Percentiles rank a stretch among this genome's conserved stretches.
Evolutionary conservation across 805 yeast species (phyloP).

Genomic region (Gaillardinia entomophila): DNA sequence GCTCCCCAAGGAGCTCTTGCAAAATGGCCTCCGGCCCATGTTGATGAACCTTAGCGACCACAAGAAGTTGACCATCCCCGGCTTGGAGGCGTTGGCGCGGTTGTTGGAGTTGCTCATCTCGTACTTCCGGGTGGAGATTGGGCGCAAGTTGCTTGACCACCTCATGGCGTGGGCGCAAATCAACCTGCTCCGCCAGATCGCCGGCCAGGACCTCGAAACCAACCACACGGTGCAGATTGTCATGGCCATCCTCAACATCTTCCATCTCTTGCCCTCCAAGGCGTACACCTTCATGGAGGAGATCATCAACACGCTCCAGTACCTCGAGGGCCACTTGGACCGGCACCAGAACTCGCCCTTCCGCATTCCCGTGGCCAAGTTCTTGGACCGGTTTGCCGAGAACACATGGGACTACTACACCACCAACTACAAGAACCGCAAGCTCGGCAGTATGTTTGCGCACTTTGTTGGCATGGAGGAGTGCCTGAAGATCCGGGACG

Average conservation of each 20-base stretch:
- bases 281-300: constrained; percentile 92
- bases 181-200: constrained; percentile 62
- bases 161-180: constrained; percentile 95
- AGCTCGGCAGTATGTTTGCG: constrained; percentile 60
- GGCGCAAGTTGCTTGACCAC: constrained; percentile 87
- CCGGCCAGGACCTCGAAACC: constrained; percentile 73
- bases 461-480: constrained; percentile 54
- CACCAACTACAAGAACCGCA: constrained; percentile 58
- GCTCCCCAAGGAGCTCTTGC: constrained; percentile 90
- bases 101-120: constrained; percentile 81
- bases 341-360: constrained; percentile 86
- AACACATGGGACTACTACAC: constrained; percentile 69
- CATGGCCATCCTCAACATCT: constrained; percentile 83
- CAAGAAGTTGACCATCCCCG: constrained; percentile 80
- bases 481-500: constrained; percentile 51
- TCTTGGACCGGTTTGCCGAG: constrained; percentile 73
- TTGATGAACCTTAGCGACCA: constrained; percentile 92
- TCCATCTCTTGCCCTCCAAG: constrained; percentile 85
- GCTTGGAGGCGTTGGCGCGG: constrained; percentile 86
- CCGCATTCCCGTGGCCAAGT: constrained; percentile 84
- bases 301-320: constrained; percentile 66
- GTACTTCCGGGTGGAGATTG: constrained; percentile 95
- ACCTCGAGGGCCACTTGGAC: constrained; percentile 75
- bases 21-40: constrained; percentile 93
- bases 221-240: constrained; percentile 83